phyloP scores from a whole-genome alignment of 2,329 filamentous ascomycete genomes.

The Thelonectria blattea region DNA sequence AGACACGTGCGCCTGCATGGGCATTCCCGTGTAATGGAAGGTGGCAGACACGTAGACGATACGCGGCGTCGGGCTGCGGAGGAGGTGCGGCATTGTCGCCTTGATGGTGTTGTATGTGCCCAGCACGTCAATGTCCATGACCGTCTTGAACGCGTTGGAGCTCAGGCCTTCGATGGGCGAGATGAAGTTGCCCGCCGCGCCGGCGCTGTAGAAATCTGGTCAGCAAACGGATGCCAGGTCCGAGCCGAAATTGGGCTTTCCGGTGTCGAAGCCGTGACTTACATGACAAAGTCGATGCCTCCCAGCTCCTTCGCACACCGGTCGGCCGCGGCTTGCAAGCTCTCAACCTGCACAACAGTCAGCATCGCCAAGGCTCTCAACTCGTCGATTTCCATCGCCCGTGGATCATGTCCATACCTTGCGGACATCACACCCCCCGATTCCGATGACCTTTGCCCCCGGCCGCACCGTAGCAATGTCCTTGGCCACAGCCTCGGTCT shows the following conservation, averaged over 20 bases:
- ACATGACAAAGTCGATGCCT: constrained; percentile 92
- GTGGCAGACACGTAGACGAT: constrained; percentile 91
- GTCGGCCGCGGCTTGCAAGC: constrained; percentile 70
- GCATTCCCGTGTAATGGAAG: constrained; percentile 86
- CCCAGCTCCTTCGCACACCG: constrained; percentile 83
- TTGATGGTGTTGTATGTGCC: constrained; percentile 96
- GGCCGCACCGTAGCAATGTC: constrained; percentile 81
- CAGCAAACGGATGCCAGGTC: background rate
- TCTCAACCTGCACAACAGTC: constrained; percentile 36
- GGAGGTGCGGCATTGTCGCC: constrained; percentile 82
- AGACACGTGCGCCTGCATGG: constrained; percentile 86
- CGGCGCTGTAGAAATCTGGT: constrained; percentile 65
- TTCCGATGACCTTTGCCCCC: constrained; percentile 84
- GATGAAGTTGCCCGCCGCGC: constrained; percentile 95
- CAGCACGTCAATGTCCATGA: constrained; percentile 95
- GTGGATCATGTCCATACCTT: constrained; percentile 51
- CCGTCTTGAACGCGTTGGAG: constrained; percentile 89
- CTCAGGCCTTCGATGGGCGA: constrained; percentile 82
- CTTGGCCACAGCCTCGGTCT: constrained; percentile 80
- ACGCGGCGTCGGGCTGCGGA: constrained; percentile 76
- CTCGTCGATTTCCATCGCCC: background rate
- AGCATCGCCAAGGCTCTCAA: constrained; percentile 2
- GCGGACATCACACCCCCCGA: constrained; percentile 82
- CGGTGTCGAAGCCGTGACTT: constrained; percentile 40
- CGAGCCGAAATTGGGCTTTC: background rate